Evolutionary conservation across 768 basidiomycete species (phyloP).

Genomic region (Terana coerulea): DNA sequence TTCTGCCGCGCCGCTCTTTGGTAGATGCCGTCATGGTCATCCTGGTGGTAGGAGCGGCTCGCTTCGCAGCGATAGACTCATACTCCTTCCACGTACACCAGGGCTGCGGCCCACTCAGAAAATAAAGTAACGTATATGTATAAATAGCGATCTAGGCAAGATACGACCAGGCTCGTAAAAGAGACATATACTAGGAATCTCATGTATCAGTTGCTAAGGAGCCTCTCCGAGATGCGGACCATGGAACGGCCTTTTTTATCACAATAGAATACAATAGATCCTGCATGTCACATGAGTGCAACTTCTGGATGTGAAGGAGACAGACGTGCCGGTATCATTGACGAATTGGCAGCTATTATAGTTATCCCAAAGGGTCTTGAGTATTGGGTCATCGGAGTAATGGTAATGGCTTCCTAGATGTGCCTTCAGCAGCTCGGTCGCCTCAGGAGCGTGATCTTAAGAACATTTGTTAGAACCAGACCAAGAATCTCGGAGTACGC

Average conservation of each 20-base stretch:
- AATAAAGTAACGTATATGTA: too few relatives aligned
- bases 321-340: slow-evolving; percentile 27
- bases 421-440: slow-evolving; percentile 25
- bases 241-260: slow-evolving; percentile 9
- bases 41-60: too few relatives aligned
- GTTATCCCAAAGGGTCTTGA: slow-evolving; percentile 30
- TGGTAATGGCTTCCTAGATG: slow-evolving; percentile 29
- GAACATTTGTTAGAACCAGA: not conserved
- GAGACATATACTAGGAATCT: too few relatives aligned
- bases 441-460: slow-evolving; percentile 27
- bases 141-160: too few relatives aligned
- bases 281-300: not conserved
- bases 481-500: not conserved
- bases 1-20: too few relatives aligned
- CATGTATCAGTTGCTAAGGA: too few relatives aligned
- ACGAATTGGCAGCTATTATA: slow-evolving; percentile 34
- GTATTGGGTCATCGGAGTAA: slow-evolving; percentile 25
- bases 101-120: too few relatives aligned
- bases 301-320: not conserved
- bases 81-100: too few relatives aligned
- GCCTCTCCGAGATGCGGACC: too few relatives aligned
- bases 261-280: slow-evolving; percentile 6
- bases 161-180: too few relatives aligned
- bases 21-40: too few relatives aligned
- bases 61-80: too few relatives aligned